Percentiles rank a stretch among this genome's conserved stretches.
Evolutionary conservation across 192 early-diverging fungal genomes (phyloP).

Genomic region (Coemansia sp.): DNA sequence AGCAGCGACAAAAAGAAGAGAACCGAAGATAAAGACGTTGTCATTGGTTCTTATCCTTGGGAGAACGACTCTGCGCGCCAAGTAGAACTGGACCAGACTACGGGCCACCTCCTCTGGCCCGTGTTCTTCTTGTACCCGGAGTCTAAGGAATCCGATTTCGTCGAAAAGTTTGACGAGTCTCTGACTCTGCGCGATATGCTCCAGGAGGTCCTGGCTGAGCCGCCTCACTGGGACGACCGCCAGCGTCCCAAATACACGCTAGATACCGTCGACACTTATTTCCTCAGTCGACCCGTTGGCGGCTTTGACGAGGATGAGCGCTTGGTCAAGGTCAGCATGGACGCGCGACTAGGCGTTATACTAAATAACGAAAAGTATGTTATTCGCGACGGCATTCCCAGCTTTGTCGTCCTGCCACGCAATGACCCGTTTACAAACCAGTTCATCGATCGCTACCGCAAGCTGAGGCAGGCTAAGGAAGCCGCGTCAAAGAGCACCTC

Average conservation of each 20-base stretch:
- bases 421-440: constrained; percentile 60
- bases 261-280: constrained; percentile 76
- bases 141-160: constrained; percentile 84
- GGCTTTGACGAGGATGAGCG: constrained; percentile 59
- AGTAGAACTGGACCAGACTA: constrained; percentile 60
- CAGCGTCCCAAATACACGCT: constrained; percentile 63
- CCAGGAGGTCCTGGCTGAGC: constrained; percentile 73
- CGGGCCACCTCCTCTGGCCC: constrained; percentile 73
- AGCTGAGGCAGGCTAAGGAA: constrained; percentile 39
- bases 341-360: constrained; percentile 64
- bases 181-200: constrained; percentile 84
- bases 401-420: constrained; percentile 85
- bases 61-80: constrained; percentile 54
- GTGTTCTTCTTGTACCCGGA: constrained; percentile 96
- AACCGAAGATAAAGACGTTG: not conserved
- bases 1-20: constrained; percentile 12
- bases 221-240: constrained; percentile 82
- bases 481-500: constrained; percentile 15
- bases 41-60: constrained; percentile 1
- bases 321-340: constrained; percentile 66
- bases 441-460: constrained; percentile 67
- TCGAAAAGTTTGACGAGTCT: constrained; percentile 82
- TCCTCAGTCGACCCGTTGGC: constrained; percentile 62
- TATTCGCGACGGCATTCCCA: constrained; percentile 81
- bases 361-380: constrained; percentile 67